A percentile compares a stretch with the other conserved stretches of the same genome.
phyloP scores from a whole-genome alignment of 768 basidiomycete genomes.

The Leccinum obscurum region DNA sequence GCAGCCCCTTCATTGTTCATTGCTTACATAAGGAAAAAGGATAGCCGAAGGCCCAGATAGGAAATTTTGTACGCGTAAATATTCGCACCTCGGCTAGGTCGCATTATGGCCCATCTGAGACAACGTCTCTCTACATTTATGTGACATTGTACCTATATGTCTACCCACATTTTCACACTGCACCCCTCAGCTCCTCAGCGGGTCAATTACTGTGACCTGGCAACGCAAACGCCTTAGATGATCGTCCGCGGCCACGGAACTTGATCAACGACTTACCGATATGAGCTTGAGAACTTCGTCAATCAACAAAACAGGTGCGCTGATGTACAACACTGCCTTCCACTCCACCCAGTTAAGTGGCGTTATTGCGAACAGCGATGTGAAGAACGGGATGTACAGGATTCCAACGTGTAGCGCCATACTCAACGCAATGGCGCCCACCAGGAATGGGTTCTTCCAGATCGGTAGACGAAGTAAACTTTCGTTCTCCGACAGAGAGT shows the following conservation, averaged over 20 bases:
- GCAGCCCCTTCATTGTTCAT: background rate
- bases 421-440: slow-evolving; percentile 83
- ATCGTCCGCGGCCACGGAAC: background rate
- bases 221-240: slow-evolving; percentile 1
- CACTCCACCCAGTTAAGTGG: slow-evolving; percentile 95
- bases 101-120: background rate
- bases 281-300: slow-evolving; percentile 90
- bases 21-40: background rate
- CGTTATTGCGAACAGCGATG: slow-evolving; percentile 85
- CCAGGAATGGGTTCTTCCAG: slow-evolving; percentile 94
- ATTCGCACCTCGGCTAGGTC: background rate
- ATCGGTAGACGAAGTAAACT: slow-evolving; percentile 83
- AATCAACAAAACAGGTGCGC: slow-evolving; percentile 83
- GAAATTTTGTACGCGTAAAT: background rate
- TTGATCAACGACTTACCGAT: slow-evolving; percentile 48
- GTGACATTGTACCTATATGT: background rate
- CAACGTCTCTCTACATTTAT: background rate
- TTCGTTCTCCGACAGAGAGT: slow-evolving; percentile 97
- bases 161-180: background rate
- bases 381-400: slow-evolving; percentile 96
- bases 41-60: background rate
- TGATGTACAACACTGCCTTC: slow-evolving; percentile 88
- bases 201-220: slow-evolving; percentile 59
- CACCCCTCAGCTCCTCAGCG: slow-evolving; percentile 47
- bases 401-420: slow-evolving; percentile 95